phyloP scores from a whole-genome alignment of 78 protist species.

The Salpingoeca rosetta region DNA sequence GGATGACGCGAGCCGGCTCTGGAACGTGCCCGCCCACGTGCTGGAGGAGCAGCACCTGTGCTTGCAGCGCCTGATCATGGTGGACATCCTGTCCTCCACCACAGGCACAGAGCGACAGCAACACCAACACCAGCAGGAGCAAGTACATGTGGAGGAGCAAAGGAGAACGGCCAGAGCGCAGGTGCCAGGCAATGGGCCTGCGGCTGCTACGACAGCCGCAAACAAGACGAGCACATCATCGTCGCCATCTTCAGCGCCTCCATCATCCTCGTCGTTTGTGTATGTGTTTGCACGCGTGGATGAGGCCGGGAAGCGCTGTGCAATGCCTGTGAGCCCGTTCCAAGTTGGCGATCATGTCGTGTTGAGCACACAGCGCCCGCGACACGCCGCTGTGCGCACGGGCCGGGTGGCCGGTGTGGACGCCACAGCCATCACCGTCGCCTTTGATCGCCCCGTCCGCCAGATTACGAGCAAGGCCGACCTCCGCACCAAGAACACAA shows the following conservation, averaged over 20 bases:
- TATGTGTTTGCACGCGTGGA: no score
- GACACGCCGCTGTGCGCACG: background rate
- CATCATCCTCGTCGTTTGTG: no score
- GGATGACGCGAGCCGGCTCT: background rate
- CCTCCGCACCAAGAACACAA: no score
- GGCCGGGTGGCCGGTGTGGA: background rate
- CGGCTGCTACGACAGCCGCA: background rate
- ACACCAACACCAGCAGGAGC: no score
- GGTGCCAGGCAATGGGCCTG: background rate
- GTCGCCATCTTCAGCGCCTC: background rate
- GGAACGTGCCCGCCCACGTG: background rate
- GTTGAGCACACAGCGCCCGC: background rate
- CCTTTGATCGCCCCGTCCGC: slow-evolving; percentile 7
- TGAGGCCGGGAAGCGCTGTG: no score
- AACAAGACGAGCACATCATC: background rate
- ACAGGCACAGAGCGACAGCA: background rate
- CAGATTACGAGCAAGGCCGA: no score
- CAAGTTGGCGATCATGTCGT: background rate
- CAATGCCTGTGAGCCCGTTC: background rate
- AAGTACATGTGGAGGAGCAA: background rate
- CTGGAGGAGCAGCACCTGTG: slow-evolving; percentile 10
- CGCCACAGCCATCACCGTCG: background rate
- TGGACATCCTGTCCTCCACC: background rate
- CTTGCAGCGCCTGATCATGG: background rate
- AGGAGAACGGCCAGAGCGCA: background rate